phyloP scores from a whole-genome alignment of 164 flowering plant species.

The Houttuynia cordata region DNA sequence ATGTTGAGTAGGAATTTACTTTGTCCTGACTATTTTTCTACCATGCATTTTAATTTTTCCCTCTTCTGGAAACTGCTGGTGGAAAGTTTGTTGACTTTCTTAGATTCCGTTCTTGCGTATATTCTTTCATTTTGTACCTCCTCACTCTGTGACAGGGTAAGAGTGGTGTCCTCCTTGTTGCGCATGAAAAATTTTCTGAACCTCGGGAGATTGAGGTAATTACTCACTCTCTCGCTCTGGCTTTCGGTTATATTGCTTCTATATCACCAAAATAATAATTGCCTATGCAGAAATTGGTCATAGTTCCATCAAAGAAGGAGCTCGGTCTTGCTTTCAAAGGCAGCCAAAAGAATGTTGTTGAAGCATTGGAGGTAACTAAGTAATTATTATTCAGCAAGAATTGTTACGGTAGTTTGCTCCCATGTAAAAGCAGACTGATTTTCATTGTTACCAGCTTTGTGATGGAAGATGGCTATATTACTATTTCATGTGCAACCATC shows the following conservation, averaged over 20 bases:
- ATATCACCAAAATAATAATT: too few relatives aligned
- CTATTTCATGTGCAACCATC: too few relatives aligned
- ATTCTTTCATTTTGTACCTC: too few relatives aligned
- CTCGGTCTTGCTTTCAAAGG: slow-evolving; percentile 90
- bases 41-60: neutral
- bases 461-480: too few relatives aligned
- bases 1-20: too few relatives aligned
- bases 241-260: too few relatives aligned
- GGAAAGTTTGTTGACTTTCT: too few relatives aligned
- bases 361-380: slow-evolving; percentile 79
- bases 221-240: neutral
- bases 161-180: slow-evolving; percentile 60
- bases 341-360: slow-evolving; percentile 72
- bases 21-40: too few relatives aligned
- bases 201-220: slow-evolving; percentile 81
- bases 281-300: slow-evolving; percentile 58
- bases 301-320: slow-evolving; percentile 75
- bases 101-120: too few relatives aligned
- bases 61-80: neutral
- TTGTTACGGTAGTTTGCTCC: too few relatives aligned
- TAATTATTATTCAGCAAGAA: neutral
- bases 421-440: too few relatives aligned
- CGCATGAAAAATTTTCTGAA: slow-evolving; percentile 68
- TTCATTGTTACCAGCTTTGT: too few relatives aligned
- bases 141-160: slow-evolving; percentile 59